Evolutionary conservation across 345 rosid species (phyloP).

Genomic region (Hibiscus trionum): DNA sequence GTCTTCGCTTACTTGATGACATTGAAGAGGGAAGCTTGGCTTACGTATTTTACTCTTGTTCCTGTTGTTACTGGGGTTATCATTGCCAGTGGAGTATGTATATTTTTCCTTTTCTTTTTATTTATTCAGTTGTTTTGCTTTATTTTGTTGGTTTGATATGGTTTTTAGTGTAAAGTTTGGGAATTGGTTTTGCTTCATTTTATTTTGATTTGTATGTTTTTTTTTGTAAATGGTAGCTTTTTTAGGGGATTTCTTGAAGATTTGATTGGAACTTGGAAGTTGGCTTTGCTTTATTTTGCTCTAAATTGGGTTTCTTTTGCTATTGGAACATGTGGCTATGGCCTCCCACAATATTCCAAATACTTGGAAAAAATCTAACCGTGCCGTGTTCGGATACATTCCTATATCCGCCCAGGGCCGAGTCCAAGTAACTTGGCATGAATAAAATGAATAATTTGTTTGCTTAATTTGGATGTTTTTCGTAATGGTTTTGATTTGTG

Average conservation of each 20-base stretch:
- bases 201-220: background rate
- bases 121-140: too few species aligned
- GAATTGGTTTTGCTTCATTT: background rate
- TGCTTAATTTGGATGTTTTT: background rate
- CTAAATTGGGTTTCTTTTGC: background rate
- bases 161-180: too few species aligned
- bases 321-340: background rate
- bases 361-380: too few species aligned
- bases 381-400: too few species aligned
- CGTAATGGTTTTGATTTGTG: background rate
- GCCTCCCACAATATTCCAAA: background rate
- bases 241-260: background rate
- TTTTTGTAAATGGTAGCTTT: background rate
- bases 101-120: background rate
- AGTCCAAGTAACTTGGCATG: background rate
- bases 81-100: conserved; percentile 91
- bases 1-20: conserved; percentile 92
- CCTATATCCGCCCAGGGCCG: too few species aligned
- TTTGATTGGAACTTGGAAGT: background rate
- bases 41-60: conserved; percentile 73
- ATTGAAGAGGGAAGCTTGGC: conserved; percentile 85
- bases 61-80: conserved; percentile 98
- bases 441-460: background rate
- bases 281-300: background rate
- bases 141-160: too few species aligned